Evolutionary conservation across 2,329 filamentous ascomycete genomes (phyloP).

Genomic region (Ceratocystis huliohia): DNA sequence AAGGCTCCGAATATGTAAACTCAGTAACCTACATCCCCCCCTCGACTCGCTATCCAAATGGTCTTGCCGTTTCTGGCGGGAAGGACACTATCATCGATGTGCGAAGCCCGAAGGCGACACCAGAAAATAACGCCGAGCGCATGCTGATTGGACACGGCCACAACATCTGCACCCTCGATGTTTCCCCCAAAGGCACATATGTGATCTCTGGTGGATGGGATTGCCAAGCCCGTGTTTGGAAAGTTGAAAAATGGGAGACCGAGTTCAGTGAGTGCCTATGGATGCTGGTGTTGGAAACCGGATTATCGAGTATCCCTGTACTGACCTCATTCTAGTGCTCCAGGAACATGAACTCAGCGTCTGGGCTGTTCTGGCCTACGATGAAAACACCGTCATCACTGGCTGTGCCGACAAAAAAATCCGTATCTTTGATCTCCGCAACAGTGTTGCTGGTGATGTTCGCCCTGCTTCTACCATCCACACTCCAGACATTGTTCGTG

Average conservation of each 20-base stretch:
- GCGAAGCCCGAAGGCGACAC: constrained; percentile 52
- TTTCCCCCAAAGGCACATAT: constrained; percentile 56
- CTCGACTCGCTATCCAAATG: constrained; percentile 55
- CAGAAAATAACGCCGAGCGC: constrained; percentile 68
- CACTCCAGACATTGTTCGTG: constrained; percentile 72
- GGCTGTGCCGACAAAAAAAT: constrained; percentile 84
- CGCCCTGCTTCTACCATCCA: constrained; percentile 44
- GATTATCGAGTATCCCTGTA: not conserved
- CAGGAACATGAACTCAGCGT: constrained; percentile 65
- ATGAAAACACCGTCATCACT: constrained; percentile 71
- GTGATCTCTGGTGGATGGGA: constrained; percentile 94
- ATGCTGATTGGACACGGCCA: constrained; percentile 73
- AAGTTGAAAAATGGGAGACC: constrained; percentile 70
- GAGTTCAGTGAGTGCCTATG: constrained; percentile 34
- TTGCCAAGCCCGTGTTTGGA: constrained; percentile 74
- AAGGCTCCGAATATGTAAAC: constrained; percentile 80
- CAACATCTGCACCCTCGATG: constrained; percentile 80
- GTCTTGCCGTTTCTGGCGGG: constrained; percentile 75
- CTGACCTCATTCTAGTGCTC: constrained; percentile 34
- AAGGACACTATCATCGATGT: constrained; percentile 91
- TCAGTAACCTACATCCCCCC: constrained; percentile 64
- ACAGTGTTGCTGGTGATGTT: constrained; percentile 42
- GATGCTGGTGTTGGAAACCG: not conserved
- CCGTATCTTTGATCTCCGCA: constrained; percentile 63
- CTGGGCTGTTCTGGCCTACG: constrained; percentile 81